Percentiles rank a stretch among this genome's conserved stretches.
phyloP scores from a whole-genome alignment of 2,329 filamentous ascomycete genomes.

The Ascomycota sp. region DNA sequence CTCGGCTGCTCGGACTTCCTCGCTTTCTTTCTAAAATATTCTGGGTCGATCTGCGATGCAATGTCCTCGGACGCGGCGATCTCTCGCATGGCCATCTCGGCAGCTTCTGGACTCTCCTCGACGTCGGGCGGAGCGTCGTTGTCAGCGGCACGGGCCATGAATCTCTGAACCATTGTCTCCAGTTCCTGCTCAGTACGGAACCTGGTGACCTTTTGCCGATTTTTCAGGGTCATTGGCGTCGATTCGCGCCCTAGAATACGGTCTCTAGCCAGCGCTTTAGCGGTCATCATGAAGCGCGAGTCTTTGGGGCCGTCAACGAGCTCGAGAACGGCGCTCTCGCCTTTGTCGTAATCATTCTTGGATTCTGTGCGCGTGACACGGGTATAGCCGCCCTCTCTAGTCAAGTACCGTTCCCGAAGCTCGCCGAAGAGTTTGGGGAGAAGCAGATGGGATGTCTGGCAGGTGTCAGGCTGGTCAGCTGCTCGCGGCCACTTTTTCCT shows the following conservation, averaged over 20 bases:
- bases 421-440: slow-evolving; percentile 75
- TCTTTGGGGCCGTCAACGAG: slow-evolving; percentile 86
- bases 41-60: slow-evolving; percentile 10
- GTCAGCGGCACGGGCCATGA: slow-evolving; percentile 10
- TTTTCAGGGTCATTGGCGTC: slow-evolving; percentile 51
- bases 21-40: slow-evolving; percentile 4
- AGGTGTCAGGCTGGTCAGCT: no score
- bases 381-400: slow-evolving; percentile 77
- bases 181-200: slow-evolving; percentile 46
- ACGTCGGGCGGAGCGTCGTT: slow-evolving; percentile 1
- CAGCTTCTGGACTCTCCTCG: slow-evolving; percentile 2
- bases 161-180: slow-evolving; percentile 35
- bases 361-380: slow-evolving; percentile 83
- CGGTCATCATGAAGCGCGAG: slow-evolving; percentile 85
- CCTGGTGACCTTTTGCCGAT: slow-evolving; percentile 70
- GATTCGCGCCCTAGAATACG: slow-evolving; percentile 30
- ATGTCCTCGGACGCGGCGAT: slow-evolving; percentile 12
- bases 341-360: slow-evolving; percentile 63
- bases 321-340: slow-evolving; percentile 73
- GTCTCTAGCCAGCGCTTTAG: slow-evolving; percentile 53
- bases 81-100: slow-evolving; percentile 8
- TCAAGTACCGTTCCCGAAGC: slow-evolving; percentile 55
- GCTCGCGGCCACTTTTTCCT: background rate
- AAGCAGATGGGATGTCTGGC: slow-evolving; percentile 41
- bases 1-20: background rate